Evolutionary conservation across 2,329 filamentous ascomycete genomes (phyloP).

Genomic region (Didymella pomorum): DNA sequence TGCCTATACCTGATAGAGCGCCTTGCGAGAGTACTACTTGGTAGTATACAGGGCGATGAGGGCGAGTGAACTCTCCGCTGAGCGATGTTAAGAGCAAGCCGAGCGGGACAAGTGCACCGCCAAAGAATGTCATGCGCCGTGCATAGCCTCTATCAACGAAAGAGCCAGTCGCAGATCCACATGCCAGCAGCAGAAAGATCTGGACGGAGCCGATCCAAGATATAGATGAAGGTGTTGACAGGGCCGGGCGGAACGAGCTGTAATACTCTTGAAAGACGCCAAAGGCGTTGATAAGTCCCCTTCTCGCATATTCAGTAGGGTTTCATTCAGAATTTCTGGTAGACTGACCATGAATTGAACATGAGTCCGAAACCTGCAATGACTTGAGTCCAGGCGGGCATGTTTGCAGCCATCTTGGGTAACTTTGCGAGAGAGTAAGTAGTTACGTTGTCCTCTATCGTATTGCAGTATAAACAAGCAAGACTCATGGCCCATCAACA

Average conservation of each 20-base stretch:
- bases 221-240: neutral
- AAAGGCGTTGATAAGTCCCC: neutral
- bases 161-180: neutral
- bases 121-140: neutral
- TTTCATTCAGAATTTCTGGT: neutral
- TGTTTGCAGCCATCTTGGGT: neutral
- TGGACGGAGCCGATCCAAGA: neutral
- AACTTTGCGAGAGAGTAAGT: neutral
- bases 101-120: neutral
- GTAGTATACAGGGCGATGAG: neutral
- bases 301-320: neutral
- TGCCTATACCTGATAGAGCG: neutral
- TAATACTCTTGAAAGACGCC: neutral
- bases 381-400: neutral
- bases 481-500: neutral
- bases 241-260: neutral
- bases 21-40: neutral
- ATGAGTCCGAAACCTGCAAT: neutral
- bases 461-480: too few species aligned
- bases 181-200: neutral
- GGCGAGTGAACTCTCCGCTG: neutral
- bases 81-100: neutral
- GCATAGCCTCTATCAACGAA: neutral
- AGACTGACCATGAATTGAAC: neutral
- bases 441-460: neutral